Evolutionary conservation across 2,329 filamentous ascomycete genomes (phyloP).

Genomic region (Pseudogymnoascus sp.): DNA sequence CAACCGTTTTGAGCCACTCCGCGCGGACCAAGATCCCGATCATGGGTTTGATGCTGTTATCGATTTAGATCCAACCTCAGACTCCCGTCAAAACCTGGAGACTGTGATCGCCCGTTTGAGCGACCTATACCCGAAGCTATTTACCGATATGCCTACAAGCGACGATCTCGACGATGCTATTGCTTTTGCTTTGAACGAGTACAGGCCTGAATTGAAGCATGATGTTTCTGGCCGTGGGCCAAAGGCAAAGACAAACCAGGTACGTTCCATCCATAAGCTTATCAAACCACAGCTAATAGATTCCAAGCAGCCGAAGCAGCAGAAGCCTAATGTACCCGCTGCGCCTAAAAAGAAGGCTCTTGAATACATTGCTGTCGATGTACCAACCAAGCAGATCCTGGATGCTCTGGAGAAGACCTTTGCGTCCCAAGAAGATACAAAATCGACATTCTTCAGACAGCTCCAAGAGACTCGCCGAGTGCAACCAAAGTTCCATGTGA

Average conservation of each 20-base stretch:
- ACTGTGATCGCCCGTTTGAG: constrained; percentile 65
- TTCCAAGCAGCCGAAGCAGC: constrained; percentile 20
- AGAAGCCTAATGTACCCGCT: constrained; percentile 28
- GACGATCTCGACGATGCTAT: constrained; percentile 77
- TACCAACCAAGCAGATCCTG: constrained; percentile 45
- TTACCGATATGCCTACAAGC: constrained; percentile 61
- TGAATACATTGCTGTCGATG: constrained; percentile 58
- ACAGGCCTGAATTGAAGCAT: constrained; percentile 69
- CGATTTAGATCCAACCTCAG: constrained; percentile 67
- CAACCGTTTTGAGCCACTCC: constrained; percentile 71
- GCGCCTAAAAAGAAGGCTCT: constrained; percentile 44
- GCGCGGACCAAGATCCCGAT: constrained; percentile 63
- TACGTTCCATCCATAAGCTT: constrained; percentile 19
- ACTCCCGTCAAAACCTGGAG: constrained; percentile 82
- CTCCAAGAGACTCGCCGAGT: constrained; percentile 67
- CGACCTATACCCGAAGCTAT: constrained; percentile 67
- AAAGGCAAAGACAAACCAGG: constrained; percentile 31
- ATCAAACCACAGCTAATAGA: constrained; percentile 14
- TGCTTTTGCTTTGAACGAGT: constrained; percentile 64
- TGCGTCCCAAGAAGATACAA: constrained; percentile 41
- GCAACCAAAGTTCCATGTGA: constrained; percentile 86
- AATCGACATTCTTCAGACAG: constrained; percentile 64
- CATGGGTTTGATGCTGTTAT: constrained; percentile 77
- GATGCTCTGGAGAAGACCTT: constrained; percentile 66
- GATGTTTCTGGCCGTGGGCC: constrained; percentile 56